Conservation (phyloP, 1,139 yeast species). For the Pichia sp. region DNA sequence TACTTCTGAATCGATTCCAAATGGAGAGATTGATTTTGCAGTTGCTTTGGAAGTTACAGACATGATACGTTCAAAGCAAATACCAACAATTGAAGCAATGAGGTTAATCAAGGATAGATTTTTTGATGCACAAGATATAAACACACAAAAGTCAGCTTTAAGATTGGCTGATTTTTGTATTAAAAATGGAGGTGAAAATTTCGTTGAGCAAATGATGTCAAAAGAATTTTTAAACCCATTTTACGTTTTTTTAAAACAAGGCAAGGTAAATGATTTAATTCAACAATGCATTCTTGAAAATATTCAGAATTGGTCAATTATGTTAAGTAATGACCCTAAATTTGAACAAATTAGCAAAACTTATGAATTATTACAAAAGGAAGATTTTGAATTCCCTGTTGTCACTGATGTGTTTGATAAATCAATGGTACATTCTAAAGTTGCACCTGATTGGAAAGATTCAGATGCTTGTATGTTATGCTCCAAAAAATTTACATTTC, state of each 20-base stretch:
- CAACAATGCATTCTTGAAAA: constrained; percentile 54
- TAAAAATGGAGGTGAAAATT: constrained; percentile 88
- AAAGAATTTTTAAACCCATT: constrained; percentile 82
- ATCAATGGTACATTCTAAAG: constrained; percentile 73
- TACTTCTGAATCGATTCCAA: constrained; percentile 83
- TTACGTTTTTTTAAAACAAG: constrained; percentile 35
- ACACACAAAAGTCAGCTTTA: constrained; percentile 66
- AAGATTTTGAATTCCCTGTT: constrained; percentile 69
- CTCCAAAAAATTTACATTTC: constrained; percentile 68
- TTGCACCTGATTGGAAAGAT: constrained; percentile 98
- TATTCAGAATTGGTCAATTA: constrained; percentile 71
- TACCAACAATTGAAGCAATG: constrained; percentile 83
- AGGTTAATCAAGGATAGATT: constrained; percentile 70
- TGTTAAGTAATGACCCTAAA: constrained; percentile 65
- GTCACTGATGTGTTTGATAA: constrained; percentile 35
- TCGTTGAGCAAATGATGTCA: constrained; percentile 69
- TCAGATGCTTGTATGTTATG: constrained; percentile 95
- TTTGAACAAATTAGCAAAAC: constrained; percentile 58
- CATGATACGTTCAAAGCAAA: constrained; percentile 72
- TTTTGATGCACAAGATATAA: constrained; percentile 55
- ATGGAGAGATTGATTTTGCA: constrained; percentile 81
- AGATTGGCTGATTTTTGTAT: constrained; percentile 80
- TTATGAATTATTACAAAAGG: constrained; percentile 52
- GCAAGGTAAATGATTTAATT: constrained; percentile 47
- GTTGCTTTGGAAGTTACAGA: constrained; percentile 85